phyloP scores from a whole-genome alignment of 345 rosid species.

The Laguncularia racemosa region DNA sequence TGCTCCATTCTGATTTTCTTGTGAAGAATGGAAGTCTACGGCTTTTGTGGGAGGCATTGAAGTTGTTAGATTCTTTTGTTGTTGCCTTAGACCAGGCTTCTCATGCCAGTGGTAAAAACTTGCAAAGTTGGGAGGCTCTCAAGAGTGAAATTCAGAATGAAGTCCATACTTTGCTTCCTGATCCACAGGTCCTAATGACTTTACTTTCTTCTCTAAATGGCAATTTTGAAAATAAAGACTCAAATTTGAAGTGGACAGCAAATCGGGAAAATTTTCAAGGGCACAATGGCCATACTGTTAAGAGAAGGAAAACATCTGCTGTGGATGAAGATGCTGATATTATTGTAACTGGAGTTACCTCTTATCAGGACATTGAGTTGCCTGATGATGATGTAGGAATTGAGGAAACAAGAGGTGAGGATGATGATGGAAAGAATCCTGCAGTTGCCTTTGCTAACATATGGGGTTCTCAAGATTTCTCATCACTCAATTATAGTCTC shows the following conservation, averaged over 20 bases:
- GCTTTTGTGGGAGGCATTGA: slow-evolving; percentile 70
- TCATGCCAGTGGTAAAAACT: slow-evolving; percentile 18
- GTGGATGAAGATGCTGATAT: slow-evolving; percentile 45
- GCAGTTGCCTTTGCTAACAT: slow-evolving; percentile 42
- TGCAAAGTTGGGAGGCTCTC: slow-evolving; percentile 35
- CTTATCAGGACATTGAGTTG: slow-evolving; percentile 23
- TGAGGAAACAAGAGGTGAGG: slow-evolving; percentile 25
- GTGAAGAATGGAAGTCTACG: slow-evolving; percentile 83
- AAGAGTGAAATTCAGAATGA: slow-evolving; percentile 59
- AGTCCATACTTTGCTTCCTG: slow-evolving; percentile 62
- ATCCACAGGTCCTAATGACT: slow-evolving; percentile 69
- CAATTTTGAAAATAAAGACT: slow-evolving; percentile 19
- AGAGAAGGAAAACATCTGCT: slow-evolving; percentile 34
- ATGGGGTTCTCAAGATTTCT: slow-evolving; percentile 49
- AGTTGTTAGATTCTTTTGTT: slow-evolving; percentile 56
- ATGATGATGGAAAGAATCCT: slow-evolving; percentile 37
- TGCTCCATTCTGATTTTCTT: slow-evolving; percentile 74
- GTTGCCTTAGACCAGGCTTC: slow-evolving; percentile 28
- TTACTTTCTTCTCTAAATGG: slow-evolving; percentile 45
- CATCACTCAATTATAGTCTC: slow-evolving; percentile 20
- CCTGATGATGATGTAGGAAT: slow-evolving; percentile 22
- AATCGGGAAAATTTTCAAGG: slow-evolving; percentile 20
- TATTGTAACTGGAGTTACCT: slow-evolving; percentile 47
- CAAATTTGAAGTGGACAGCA: slow-evolving; percentile 41
- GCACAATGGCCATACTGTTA: slow-evolving; percentile 18